phyloP scores from a whole-genome alignment of 495 filamentous ascomycete genomes.

The Aspergillus funiculosus region DNA sequence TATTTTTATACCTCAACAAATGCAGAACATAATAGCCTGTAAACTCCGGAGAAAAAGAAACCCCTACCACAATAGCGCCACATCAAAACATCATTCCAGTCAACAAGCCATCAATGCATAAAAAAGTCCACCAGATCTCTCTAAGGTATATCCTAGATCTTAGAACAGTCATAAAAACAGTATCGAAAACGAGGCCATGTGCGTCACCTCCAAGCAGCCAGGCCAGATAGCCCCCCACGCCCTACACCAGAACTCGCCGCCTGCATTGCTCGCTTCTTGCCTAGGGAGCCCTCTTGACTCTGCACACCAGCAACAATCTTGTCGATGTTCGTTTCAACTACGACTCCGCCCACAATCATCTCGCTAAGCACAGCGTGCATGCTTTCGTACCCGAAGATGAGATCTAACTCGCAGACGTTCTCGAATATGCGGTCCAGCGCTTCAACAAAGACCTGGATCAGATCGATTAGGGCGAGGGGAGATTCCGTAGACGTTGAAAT shows the following conservation, averaged over 20 bases:
- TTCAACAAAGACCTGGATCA: conserved; percentile 98
- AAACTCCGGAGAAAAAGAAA: no score
- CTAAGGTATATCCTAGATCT: background rate
- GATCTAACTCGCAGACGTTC: conserved; percentile 95
- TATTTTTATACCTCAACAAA: no score
- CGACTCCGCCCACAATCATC: conserved; percentile 95
- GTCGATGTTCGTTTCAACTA: conserved; percentile 86
- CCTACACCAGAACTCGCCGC: conserved; percentile 39
- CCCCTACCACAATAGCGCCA: background rate
- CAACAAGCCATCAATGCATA: background rate
- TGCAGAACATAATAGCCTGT: no score
- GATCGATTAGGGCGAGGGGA: conserved; percentile 86
- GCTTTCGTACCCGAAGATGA: conserved; percentile 98
- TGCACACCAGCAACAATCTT: conserved; percentile 81
- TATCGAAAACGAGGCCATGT: no score
- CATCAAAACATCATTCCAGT: background rate
- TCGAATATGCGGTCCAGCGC: conserved; percentile 91
- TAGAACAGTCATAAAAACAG: no score
- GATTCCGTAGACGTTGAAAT: conserved; percentile 97
- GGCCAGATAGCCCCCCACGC: conserved; percentile 33
- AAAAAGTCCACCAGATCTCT: background rate
- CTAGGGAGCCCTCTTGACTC: conserved; percentile 70
- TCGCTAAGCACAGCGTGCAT: conserved; percentile 85
- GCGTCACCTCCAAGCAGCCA: conserved; percentile 40
- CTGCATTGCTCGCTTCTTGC: conserved; percentile 57